These are phyloP conservation scores for Clitocybe nebularis DNA, from an alignment of 1,284 basidiomycete species.

Conservation along the genomic window DNA sequence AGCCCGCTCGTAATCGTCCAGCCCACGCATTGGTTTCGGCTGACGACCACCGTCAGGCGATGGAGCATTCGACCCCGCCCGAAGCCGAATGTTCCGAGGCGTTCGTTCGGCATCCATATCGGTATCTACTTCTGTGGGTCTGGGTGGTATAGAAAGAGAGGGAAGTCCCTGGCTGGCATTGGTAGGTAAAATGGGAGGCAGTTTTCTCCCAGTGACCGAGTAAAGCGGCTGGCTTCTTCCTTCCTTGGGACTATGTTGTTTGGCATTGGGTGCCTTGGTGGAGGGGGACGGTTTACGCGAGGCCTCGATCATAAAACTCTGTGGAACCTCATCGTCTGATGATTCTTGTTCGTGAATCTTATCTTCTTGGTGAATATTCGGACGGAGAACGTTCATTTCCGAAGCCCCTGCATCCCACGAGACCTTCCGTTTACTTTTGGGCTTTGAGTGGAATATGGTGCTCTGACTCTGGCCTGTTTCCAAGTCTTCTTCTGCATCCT, in stretches of 20 bases:
- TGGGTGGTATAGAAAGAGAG: conserved; percentile 53
- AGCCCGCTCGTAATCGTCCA: conserved; percentile 86
- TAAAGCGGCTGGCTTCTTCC: conserved; percentile 40
- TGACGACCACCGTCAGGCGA: conserved; percentile 26
- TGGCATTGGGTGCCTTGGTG: conserved; percentile 15
- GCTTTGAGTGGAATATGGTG: conserved; percentile 28
- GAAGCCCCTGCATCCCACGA: conserved; percentile 53
- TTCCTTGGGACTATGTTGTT: conserved; percentile 14
- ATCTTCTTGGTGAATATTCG: conserved; percentile 65
- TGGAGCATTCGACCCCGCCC: conserved; percentile 11
- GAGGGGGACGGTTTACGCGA: conserved; percentile 30
- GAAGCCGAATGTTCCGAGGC: conserved; percentile 18
- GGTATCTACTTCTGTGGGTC: conserved; percentile 58
- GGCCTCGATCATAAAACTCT: conserved; percentile 77
- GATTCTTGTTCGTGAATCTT: conserved; percentile 53
- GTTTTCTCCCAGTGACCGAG: conserved; percentile 39
- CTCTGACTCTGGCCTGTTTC: conserved; percentile 41
- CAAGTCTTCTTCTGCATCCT: conserved; percentile 48
- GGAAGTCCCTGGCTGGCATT: conserved; percentile 18
- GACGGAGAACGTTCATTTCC: conserved; percentile 53
- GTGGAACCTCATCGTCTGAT: conserved; percentile 78
- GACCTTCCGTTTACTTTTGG: conserved; percentile 47
- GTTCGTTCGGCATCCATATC: conserved; percentile 26
- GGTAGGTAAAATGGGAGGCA: conserved; percentile 38
- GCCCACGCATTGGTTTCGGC: conserved; percentile 56